These are phyloP conservation scores for Sonneratia alba DNA, from an alignment of 345 rosid genomes.

Conservation along the genomic window DNA sequence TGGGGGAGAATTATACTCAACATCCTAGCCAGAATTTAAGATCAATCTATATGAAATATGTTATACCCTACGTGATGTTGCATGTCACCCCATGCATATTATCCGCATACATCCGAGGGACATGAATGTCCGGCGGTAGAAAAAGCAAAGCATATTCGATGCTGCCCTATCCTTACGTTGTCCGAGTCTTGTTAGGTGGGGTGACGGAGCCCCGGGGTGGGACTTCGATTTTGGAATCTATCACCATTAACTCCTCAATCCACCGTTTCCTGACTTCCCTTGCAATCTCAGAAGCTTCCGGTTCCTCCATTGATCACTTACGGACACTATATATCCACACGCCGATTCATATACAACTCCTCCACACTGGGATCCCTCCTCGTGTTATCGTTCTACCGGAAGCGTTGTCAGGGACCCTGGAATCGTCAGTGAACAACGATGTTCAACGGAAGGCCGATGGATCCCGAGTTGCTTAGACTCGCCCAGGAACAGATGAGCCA, in stretches of 20 bases:
- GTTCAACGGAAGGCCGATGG: constrained; percentile 44
- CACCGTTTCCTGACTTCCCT: neutral
- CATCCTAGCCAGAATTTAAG: too few species aligned
- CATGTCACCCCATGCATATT: too few species aligned
- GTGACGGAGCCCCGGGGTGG: neutral
- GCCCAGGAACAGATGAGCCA: constrained; percentile 98
- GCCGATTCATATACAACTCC: too few species aligned
- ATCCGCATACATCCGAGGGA: neutral
- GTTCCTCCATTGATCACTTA: too few species aligned
- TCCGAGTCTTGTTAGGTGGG: neutral
- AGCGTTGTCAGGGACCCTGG: neutral
- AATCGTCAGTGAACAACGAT: neutral
- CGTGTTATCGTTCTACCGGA: neutral
- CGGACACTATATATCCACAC: too few species aligned
- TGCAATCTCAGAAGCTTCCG: constrained; percentile 5
- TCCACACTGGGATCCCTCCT: too few species aligned
- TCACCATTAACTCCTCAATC: neutral
- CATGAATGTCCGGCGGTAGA: neutral
- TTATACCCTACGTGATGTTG: too few species aligned
- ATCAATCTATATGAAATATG: too few species aligned
- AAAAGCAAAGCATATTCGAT: constrained; percentile 6
- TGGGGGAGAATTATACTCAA: too few species aligned
- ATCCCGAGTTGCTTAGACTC: constrained; percentile 75
- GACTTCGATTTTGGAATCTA: constrained; percentile 8
- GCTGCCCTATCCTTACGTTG: neutral